Evolutionary conservation across 73 alveolate species (phyloP).

Genomic region (Paramecium sexaurelia): DNA sequence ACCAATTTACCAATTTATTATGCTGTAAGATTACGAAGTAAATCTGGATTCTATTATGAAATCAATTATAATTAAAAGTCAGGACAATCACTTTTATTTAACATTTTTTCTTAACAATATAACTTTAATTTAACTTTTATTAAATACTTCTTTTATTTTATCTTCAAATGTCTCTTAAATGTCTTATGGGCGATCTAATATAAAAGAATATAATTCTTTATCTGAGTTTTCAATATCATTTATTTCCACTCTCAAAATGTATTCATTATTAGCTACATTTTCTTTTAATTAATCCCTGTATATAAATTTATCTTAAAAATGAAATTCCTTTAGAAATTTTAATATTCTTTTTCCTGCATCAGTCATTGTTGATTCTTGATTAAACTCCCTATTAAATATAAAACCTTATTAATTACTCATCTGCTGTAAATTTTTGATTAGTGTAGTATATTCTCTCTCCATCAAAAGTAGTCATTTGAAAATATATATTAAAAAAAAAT

Average conservation of each 20-base stretch:
- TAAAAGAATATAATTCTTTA: not conserved
- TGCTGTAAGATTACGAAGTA: not conserved
- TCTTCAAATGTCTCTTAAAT: not conserved
- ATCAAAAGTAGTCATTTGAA: constrained; percentile 25
- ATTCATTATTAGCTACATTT: not conserved
- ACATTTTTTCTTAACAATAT: not conserved
- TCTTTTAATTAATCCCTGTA: constrained; percentile 7
- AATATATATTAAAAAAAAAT: not conserved
- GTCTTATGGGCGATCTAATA: not conserved
- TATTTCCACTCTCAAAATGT: constrained; percentile 11
- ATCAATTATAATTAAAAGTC: constrained; percentile 23
- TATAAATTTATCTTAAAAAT: not conserved
- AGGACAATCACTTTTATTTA: constrained; percentile 11
- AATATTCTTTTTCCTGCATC: not conserved
- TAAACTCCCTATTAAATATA: not conserved
- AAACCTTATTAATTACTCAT: not conserved
- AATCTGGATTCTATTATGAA: constrained; percentile 29
- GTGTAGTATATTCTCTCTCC: constrained; percentile 41
- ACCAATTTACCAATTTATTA: not conserved
- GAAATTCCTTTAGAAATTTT: constrained; percentile 20
- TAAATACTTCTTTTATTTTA: not conserved
- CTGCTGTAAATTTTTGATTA: not conserved
- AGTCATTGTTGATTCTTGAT: not conserved
- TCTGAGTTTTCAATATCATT: constrained; percentile 39
- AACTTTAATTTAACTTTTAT: not conserved